Conservation (phyloP, 768 basidiomycete genomes). For the Tephrocybe sp. region DNA sequence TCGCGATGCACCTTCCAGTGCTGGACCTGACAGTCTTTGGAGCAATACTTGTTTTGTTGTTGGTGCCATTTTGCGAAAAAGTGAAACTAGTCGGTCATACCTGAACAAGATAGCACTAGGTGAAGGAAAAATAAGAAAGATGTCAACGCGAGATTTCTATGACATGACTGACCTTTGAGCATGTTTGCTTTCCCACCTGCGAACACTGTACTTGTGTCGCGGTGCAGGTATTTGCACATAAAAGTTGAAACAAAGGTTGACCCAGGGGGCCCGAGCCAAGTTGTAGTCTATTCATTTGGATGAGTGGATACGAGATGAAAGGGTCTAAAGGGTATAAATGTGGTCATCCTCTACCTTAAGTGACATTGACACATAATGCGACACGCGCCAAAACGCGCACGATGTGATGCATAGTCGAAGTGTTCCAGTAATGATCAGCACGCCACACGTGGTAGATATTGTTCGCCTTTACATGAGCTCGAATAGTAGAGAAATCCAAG, state of each 20-base stretch:
- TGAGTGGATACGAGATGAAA: too few species aligned
- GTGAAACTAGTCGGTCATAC: neutral
- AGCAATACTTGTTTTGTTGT: conserved; percentile 27
- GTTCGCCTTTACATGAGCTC: too few species aligned
- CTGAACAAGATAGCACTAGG: conserved; percentile 16
- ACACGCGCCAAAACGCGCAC: too few species aligned
- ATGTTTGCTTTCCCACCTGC: conserved; percentile 18
- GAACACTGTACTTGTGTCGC: conserved; percentile 1
- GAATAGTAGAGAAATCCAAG: too few species aligned
- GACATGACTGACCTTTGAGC: conserved; percentile 23
- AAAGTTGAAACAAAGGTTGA: conserved; percentile 19
- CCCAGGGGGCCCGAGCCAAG: conserved; percentile 26
- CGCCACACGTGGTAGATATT: too few species aligned
- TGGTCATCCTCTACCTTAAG: too few species aligned
- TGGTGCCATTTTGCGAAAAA: neutral
- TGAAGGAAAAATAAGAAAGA: neutral
- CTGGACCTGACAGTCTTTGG: conserved; percentile 26
- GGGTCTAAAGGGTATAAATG: too few species aligned
- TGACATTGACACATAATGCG: too few species aligned
- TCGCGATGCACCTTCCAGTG: conserved; percentile 29
- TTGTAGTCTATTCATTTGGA: neutral
- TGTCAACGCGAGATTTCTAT: neutral
- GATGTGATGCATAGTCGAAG: too few species aligned
- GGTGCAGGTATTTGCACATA: conserved; percentile 23
- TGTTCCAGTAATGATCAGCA: too few species aligned